Evolutionary conservation across 306 rosid species (phyloP).

Genomic region (Quercus dentata): DNA sequence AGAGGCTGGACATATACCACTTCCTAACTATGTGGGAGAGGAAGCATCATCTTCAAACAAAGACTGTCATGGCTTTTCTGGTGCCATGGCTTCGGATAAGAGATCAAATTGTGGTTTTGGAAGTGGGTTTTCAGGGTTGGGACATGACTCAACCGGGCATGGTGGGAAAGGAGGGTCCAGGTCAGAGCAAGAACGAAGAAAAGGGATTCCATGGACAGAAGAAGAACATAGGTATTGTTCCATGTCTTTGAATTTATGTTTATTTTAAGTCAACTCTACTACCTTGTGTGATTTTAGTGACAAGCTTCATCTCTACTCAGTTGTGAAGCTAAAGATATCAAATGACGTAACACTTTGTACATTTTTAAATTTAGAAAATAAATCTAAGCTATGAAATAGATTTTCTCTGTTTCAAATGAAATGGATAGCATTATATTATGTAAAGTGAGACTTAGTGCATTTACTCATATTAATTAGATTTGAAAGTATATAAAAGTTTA

Average conservation of each 20-base stretch:
- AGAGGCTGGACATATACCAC: slow-evolving; percentile 65
- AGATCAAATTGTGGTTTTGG: slow-evolving; percentile 57
- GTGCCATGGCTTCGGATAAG: slow-evolving; percentile 59
- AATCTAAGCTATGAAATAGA: too few relatives aligned
- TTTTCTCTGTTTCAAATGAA: too few relatives aligned
- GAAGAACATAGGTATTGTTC: slow-evolving; percentile 88
- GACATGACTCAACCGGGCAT: slow-evolving; percentile 53
- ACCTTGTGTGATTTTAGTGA: neutral
- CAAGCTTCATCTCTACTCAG: neutral
- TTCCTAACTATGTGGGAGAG: slow-evolving; percentile 57
- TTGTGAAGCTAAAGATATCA: too few relatives aligned
- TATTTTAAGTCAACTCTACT: neutral
- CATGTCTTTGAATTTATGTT: neutral
- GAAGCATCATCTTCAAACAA: slow-evolving; percentile 54
- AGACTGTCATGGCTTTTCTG: slow-evolving; percentile 51
- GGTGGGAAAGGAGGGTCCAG: slow-evolving; percentile 80
- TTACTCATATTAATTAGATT: neutral
- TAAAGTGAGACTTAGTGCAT: neutral
- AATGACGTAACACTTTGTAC: too few relatives aligned
- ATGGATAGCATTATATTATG: neutral
- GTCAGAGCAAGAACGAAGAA: slow-evolving; percentile 88
- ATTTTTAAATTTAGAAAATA: too few relatives aligned
- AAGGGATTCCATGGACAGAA: slow-evolving; percentile 99
- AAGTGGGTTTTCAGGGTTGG: slow-evolving; percentile 66
- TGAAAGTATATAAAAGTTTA: neutral